Percentiles rank a stretch among this genome's conserved stretches.
Conservation (phyloP, 306 rosid species). For the Crataegus laevigata region DNA sequence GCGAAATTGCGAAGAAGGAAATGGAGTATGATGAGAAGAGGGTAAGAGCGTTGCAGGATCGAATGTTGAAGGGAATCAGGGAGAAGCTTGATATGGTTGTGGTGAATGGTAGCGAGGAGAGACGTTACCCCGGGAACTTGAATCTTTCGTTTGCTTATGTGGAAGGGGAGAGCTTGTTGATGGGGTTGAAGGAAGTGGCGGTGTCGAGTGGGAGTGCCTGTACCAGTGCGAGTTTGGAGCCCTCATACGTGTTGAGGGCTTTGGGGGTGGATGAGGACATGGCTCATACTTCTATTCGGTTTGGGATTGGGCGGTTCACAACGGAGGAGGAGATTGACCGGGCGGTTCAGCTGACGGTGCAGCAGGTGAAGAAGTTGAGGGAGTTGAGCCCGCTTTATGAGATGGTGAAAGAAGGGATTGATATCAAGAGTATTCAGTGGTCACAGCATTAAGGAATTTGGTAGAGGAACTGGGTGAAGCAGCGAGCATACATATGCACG, state of each 20-base stretch:
- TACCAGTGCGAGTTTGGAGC: slow-evolving; percentile 96
- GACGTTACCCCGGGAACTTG: slow-evolving; percentile 68
- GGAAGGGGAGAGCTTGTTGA: slow-evolving; percentile 90
- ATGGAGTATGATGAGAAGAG: slow-evolving; percentile 77
- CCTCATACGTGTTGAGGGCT: slow-evolving; percentile 87
- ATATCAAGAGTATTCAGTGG: slow-evolving; percentile 82
- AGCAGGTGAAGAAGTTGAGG: slow-evolving; percentile 82
- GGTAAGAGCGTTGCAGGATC: slow-evolving; percentile 45
- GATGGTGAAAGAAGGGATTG: slow-evolving; percentile 87
- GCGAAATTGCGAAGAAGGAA: slow-evolving; percentile 72
- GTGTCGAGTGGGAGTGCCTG: slow-evolving; percentile 98
- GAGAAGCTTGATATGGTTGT: slow-evolving; percentile 71
- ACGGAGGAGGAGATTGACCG: slow-evolving; percentile 81
- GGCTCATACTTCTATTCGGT: slow-evolving; percentile 97
- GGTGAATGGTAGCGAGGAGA: slow-evolving; percentile 85
- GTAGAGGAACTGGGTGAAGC: neutral
- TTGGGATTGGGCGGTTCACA: slow-evolving; percentile 94
- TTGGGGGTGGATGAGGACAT: slow-evolving; percentile 97
- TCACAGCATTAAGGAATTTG: slow-evolving; percentile 52
- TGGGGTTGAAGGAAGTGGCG: slow-evolving; percentile 98
- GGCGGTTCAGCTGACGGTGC: slow-evolving; percentile 67
- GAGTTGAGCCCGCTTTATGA: slow-evolving; percentile 98
- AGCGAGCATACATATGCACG: neutral
- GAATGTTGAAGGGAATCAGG: slow-evolving; percentile 57
- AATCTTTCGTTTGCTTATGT: slow-evolving; percentile 79